Base-by-base conservation (phyloP, 2,329 filamentous ascomycete species). In the Fonsecaea multimorphosa region DNA sequence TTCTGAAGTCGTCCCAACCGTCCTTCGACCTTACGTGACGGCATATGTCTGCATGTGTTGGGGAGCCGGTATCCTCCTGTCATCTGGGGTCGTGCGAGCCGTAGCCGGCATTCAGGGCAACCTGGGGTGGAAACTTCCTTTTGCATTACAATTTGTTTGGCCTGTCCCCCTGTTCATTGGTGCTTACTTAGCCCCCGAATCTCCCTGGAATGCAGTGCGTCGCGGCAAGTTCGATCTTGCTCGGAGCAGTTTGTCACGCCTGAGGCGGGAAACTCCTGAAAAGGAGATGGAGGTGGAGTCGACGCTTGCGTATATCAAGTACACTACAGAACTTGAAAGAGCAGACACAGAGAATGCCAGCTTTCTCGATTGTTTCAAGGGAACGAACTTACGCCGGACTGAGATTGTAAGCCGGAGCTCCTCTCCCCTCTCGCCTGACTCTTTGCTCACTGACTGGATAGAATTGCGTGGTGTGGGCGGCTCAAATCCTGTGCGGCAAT, bases 31-130 rank as follows among this genome's bases (percentile, higher is more conserved):
- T 31, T 81, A 85, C 52, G 76, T 88, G 24, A 88, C 86, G 0
- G 83, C 83, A 36, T 88, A 84, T 64, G 83, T 87, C 49, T 88
- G 88, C 70, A 76, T 88, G 40, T 87, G 85, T 71, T 89, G 87
- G 75, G 86, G 87, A 49, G 86, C 86, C 19, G 86, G 86, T 0
- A 86, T 88, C 72, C 79, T 89, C 3, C 77, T 88, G 1, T 85
- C 71, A 7, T 64, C 66, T 19, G 71, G 68, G 24, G 69, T 72
- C 24, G 51, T 73, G 11, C 57, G 67, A 31, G 71, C 61, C 8
- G 59, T 73, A 0, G 68, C 67, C 24, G 61, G 60, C 16, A 24
- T 63, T n/a, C 34, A 64, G 1, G 66, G 61, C n/a, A 40, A 67
- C 14, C 54, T 70, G 19, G 70, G 55, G 19, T 79, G 76, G 67